Percentiles rank a stretch among this genome's conserved stretches.
These are phyloP conservation scores for Castanea sativa DNA, from an alignment of 306 rosid genomes.

Conservation along the genomic window DNA sequence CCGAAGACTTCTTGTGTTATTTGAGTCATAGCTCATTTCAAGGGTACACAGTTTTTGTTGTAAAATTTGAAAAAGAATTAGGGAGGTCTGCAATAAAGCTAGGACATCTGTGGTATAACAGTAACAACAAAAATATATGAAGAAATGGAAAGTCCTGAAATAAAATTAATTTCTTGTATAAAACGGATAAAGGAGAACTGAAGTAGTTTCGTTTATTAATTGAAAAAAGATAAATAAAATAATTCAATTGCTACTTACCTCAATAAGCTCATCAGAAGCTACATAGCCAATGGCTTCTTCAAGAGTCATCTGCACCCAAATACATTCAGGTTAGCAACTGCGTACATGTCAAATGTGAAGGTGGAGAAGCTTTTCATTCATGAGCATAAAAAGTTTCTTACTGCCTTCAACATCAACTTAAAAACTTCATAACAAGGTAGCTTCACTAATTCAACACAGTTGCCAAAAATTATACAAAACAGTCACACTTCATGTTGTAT, in stretches of 20 bases:
- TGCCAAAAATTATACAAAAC: not conserved
- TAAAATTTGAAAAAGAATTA: not conserved
- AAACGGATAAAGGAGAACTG: not conserved
- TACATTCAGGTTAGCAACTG: constrained; percentile 23
- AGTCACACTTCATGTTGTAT: not conserved
- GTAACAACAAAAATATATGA: not conserved
- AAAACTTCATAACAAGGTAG: not conserved
- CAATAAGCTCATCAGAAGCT: constrained; percentile 94
- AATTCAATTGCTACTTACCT: constrained; percentile 44
- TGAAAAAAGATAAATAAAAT: not conserved
- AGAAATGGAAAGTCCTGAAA: not conserved
- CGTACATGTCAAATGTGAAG: not conserved
- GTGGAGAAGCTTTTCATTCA: not conserved
- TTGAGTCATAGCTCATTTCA: too few relatives aligned
- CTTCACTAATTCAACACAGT: not conserved
- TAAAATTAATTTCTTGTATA: not conserved
- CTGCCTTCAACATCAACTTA: not conserved
- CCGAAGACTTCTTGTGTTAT: too few relatives aligned
- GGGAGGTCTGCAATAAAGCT: not conserved
- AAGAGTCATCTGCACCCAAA: constrained; percentile 76
- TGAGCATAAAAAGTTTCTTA: not conserved
- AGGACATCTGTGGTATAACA: not conserved
- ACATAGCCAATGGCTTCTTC: constrained; percentile 99
- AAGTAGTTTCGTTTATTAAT: not conserved
- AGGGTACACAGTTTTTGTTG: not conserved